phyloP scores from a whole-genome alignment of 106 monocot genomes.

The Chionographis japonica region DNA sequence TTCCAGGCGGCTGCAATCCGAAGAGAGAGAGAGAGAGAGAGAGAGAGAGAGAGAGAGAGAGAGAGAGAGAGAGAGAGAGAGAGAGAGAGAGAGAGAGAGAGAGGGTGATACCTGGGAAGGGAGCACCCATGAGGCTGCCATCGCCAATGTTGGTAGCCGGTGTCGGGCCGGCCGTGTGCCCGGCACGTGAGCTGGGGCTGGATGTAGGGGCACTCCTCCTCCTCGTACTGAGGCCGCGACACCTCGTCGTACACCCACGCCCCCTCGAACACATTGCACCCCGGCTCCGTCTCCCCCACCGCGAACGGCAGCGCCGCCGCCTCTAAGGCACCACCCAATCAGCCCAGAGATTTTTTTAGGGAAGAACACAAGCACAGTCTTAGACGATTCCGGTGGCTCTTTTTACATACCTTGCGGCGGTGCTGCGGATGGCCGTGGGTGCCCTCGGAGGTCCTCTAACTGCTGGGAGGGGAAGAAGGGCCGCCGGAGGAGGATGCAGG shows the following conservation, averaged over 20 bases:
- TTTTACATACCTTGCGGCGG: not conserved
- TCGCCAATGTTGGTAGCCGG: constrained; percentile 64
- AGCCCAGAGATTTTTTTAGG: not conserved
- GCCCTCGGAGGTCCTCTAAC: not conserved
- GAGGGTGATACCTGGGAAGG: constrained; percentile 49
- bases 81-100: too few species aligned
- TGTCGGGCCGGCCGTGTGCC: constrained; percentile 73
- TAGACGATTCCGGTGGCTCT: not conserved
- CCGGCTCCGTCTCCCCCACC: constrained; percentile 23
- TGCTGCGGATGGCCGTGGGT: not conserved
- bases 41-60: too few species aligned
- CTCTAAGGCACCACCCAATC: constrained; percentile 1
- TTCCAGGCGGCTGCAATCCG: too few species aligned
- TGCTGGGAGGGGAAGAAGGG: not conserved
- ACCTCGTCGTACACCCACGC: constrained; percentile 67
- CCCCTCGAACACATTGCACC: constrained; percentile 62
- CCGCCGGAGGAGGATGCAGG: constrained; percentile 10
- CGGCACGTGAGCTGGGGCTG: constrained; percentile 84
- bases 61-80: too few species aligned
- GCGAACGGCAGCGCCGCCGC: constrained; percentile 34
- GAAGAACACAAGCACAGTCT: not conserved
- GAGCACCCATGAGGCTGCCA: constrained; percentile 80
- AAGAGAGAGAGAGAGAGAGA: too few species aligned
- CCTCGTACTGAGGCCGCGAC: constrained; percentile 56
- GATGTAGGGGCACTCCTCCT: constrained; percentile 66